A percentile compares a stretch with the other conserved stretches of the same genome.
Evolutionary conservation across 805 yeast genomes (phyloP).

Genomic region (Maudiozyma saulgeensis): DNA sequence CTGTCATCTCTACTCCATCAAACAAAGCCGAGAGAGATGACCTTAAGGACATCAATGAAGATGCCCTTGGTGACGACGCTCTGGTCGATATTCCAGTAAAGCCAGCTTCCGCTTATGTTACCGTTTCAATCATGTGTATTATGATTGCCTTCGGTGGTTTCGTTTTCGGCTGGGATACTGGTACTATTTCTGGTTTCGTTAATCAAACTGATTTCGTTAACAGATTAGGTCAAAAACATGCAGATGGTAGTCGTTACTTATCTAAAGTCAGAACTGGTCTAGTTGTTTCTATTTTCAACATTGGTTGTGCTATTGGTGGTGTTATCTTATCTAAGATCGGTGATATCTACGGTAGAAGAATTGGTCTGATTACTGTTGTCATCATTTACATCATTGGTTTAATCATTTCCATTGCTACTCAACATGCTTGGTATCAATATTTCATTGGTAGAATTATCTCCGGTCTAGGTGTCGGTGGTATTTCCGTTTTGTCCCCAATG

Average conservation of each 20-base stretch:
- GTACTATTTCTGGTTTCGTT: slow-evolving; percentile 69
- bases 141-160: slow-evolving; percentile 5
- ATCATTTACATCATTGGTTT: slow-evolving; percentile 58
- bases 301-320: slow-evolving; percentile 43
- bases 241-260: slow-evolving; percentile 36
- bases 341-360: slow-evolving; percentile 47
- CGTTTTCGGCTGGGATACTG: slow-evolving; percentile 59
- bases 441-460: slow-evolving; percentile 54
- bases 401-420: slow-evolving; percentile 52
- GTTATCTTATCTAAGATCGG: slow-evolving; percentile 2
- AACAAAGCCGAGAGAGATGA: slow-evolving; percentile 22
- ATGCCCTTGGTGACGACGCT: neutral
- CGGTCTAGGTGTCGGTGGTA: slow-evolving; percentile 65
- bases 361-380: slow-evolving; percentile 53
- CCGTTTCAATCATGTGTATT: slow-evolving; percentile 2
- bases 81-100: slow-evolving; percentile 7
- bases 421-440: slow-evolving; percentile 54
- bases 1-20: slow-evolving; percentile 17
- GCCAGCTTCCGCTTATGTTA: slow-evolving; percentile 4
- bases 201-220: slow-evolving; percentile 42
- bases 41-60: slow-evolving; percentile 9
- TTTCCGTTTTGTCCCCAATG: slow-evolving; percentile 66
- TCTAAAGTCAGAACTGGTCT: slow-evolving; percentile 48
- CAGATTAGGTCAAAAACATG: slow-evolving; percentile 44
- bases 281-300: slow-evolving; percentile 49